Base-by-base conservation (phyloP, 2,329 filamentous ascomycete species). In the Ilyonectria sp. region DNA sequence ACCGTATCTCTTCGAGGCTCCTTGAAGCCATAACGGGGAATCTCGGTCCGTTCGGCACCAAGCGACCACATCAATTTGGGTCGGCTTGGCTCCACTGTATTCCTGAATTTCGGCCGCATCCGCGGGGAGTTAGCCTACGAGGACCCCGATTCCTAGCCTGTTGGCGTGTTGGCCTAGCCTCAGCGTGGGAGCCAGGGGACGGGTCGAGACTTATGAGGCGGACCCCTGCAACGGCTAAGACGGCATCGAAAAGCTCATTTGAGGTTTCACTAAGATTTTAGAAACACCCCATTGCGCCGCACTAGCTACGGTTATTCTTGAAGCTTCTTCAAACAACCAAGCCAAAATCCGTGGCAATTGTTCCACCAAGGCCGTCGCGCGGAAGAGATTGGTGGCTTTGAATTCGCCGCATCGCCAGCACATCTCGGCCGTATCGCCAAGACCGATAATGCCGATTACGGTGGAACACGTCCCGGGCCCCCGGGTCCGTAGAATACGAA, bases 11-110 rank as follows among this genome's bases (percentile, higher is more conserved):
- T 26, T 43, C 47, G 35, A 60, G 47, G 60, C 26, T 15, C 29
- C n/a, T 31, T 13, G 4, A n/a, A 5, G 50, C 65, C 37, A 13
- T 9, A 64, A 50, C 65, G 55, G 68, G 58, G 58, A 71, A 65
- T 44, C 50, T 40, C 52, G 50, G 53, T 50, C 55, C 60, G 56
- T 19, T 54, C 67, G 64, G 57, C 44, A 62, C 6, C 23, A 59
- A 37, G 49, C 26, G 43, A 56, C 15, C 47, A 26, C 43, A 54
- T 37, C 43, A 60, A 65, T 9, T 35, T 21, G 21, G 23, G 35
- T 9, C 29, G 35, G 17, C 13, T 19, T 7, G 31, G 47, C n/a
- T 17, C 56, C 63, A 50, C 56, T 49, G 17, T 33, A 37, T 60
- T 50, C 63, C 63, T 60, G 50, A 56, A 59, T 56, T 65, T 65